Conservation (phyloP, 352 stramenopile genomes). For the Pythium coloratum region DNA sequence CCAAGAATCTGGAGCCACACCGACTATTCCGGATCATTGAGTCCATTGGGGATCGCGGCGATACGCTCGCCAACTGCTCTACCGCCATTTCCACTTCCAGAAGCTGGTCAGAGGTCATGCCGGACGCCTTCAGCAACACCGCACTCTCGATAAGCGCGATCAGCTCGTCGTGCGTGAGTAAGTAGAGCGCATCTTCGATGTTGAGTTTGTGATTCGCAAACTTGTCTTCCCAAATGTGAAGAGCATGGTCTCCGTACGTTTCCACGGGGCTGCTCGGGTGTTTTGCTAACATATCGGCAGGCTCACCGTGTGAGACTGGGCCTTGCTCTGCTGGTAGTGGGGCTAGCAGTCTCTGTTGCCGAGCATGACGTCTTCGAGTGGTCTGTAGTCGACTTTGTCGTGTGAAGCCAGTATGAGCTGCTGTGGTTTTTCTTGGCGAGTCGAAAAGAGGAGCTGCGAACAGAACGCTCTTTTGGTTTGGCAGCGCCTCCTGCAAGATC, state of each 20-base stretch:
- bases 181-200: slow-evolving; percentile 43
- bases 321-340: neutral
- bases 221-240: slow-evolving; percentile 64
- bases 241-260: slow-evolving; percentile 20
- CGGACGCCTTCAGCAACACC: slow-evolving; percentile 35
- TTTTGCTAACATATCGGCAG: neutral
- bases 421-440: neutral
- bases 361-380: neutral
- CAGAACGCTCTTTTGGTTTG: slow-evolving; percentile 22
- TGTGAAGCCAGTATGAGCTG: neutral
- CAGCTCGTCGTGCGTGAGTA: slow-evolving; percentile 45
- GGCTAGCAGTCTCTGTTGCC: neutral
- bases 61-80: slow-evolving; percentile 19
- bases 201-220: slow-evolving; percentile 37
- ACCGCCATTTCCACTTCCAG: slow-evolving; percentile 59
- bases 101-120: slow-evolving; percentile 45
- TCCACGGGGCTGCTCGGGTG: neutral
- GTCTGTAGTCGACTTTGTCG: neutral
- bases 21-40: neutral
- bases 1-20: neutral
- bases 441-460: slow-evolving; percentile 10
- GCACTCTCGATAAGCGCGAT: slow-evolving; percentile 42
- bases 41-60: neutral
- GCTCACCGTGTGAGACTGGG: neutral
- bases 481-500: slow-evolving; percentile 24